Percentiles rank a stretch among this genome's conserved stretches.
phyloP scores from a whole-genome alignment of 2,329 filamentous ascomycete genomes.

The Teratosphaeria destructans region DNA sequence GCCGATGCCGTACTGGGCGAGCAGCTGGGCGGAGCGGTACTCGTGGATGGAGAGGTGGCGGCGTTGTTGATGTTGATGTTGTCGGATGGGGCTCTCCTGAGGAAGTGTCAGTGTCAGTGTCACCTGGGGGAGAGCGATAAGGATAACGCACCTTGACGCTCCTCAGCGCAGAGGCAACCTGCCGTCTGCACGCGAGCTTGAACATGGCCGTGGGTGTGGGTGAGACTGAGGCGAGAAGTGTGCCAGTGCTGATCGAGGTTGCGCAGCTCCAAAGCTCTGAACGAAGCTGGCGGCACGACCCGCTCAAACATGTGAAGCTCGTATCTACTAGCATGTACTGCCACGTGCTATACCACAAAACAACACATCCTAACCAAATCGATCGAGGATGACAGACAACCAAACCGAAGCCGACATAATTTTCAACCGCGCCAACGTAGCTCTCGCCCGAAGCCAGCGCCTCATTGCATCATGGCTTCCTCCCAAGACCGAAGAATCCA shows the following conservation, averaged over 20 bases:
- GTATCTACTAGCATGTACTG: background rate
- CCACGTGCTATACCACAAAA: background rate
- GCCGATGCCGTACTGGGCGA: constrained; percentile 84
- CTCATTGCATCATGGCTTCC: constrained; percentile 47
- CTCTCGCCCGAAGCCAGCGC: constrained; percentile 43
- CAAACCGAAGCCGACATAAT: constrained; percentile 38
- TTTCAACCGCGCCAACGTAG: constrained; percentile 44
- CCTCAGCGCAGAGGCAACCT: constrained; percentile 70
- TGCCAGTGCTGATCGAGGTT: background rate
- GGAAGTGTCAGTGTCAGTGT: background rate
- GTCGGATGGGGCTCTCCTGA: constrained; percentile 49
- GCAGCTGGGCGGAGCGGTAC: constrained; percentile 87
- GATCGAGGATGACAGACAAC: background rate
- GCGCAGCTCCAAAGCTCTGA: background rate
- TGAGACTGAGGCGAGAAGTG: background rate
- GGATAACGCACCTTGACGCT: constrained; percentile 53
- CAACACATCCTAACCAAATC: background rate
- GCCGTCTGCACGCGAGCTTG: constrained; percentile 72
- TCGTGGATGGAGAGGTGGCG: constrained; percentile 94
- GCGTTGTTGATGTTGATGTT: constrained; percentile 53
- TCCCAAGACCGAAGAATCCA: constrained; percentile 26
- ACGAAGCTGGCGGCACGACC: background rate
- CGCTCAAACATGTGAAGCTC: background rate
- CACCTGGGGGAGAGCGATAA: background rate
- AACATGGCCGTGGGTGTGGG: constrained; percentile 51